phyloP scores from a whole-genome alignment of 2,329 filamentous ascomycete species.

The Penicillium sclerotiorum region DNA sequence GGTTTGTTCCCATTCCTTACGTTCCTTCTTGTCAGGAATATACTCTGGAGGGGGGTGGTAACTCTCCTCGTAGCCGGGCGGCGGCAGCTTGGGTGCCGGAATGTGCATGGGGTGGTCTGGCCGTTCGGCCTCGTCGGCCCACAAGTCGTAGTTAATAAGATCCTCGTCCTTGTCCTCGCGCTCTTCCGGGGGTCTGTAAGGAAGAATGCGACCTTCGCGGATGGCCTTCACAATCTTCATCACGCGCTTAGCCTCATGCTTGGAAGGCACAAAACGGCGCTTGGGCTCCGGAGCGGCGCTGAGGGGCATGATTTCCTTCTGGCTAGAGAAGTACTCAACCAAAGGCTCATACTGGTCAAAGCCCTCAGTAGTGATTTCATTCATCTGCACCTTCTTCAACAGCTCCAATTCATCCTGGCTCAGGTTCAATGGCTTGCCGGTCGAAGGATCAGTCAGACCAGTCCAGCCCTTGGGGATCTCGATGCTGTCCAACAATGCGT shows the following conservation, averaged over 20 bases:
- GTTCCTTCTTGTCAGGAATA: slow-evolving; percentile 82
- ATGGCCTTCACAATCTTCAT: slow-evolving; percentile 98
- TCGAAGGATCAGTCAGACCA: slow-evolving; percentile 88
- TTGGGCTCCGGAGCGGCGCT: slow-evolving; percentile 96
- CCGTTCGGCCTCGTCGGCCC: slow-evolving; percentile 86
- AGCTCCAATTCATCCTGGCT: slow-evolving; percentile 87
- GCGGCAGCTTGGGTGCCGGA: slow-evolving; percentile 87
- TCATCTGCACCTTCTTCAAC: slow-evolving; percentile 82
- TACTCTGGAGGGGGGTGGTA: slow-evolving; percentile 97
- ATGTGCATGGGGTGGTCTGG: slow-evolving; percentile 91
- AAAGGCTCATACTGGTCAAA: slow-evolving; percentile 94
- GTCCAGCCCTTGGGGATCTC: slow-evolving; percentile 98
- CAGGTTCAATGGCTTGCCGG: slow-evolving; percentile 87
- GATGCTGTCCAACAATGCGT: slow-evolving; percentile 92
- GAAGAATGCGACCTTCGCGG: slow-evolving; percentile 87
- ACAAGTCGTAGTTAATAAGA: slow-evolving; percentile 80
- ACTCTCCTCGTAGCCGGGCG: slow-evolving; percentile 91
- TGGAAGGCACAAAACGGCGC: slow-evolving; percentile 90
- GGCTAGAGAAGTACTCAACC: slow-evolving; percentile 90
- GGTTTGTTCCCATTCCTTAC: slow-evolving; percentile 77
- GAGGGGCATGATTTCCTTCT: slow-evolving; percentile 90
- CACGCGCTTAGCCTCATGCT: slow-evolving; percentile 92
- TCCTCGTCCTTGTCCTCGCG: slow-evolving; percentile 73
- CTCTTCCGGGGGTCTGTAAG: slow-evolving; percentile 77
- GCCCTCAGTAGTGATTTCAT: slow-evolving; percentile 81